A percentile compares a stretch with the other conserved stretches of the same genome.
Evolutionary conservation across 371 early-diverging fungal genomes (phyloP).

Genomic region (Lichtheimia ramosa): DNA sequence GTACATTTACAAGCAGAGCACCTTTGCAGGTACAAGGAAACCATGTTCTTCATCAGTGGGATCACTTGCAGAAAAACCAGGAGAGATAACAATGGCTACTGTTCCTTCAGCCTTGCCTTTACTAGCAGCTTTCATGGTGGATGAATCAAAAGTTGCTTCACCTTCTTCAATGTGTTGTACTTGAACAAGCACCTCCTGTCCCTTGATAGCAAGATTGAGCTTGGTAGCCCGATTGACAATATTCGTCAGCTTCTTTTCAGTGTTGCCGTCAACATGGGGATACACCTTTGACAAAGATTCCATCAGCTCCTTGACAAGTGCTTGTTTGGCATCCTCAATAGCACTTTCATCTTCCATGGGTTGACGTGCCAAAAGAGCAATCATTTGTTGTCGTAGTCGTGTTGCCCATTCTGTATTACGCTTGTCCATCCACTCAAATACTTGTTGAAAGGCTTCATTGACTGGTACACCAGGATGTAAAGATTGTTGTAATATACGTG

Average conservation of each 20-base stretch:
- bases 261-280: slow-evolving; percentile 2
- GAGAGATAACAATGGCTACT: slow-evolving; percentile 17
- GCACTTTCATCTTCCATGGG: slow-evolving; percentile 13
- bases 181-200: slow-evolving; percentile 22
- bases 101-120: slow-evolving; percentile 25
- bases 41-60: slow-evolving; percentile 20
- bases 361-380: slow-evolving; percentile 27
- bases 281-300: slow-evolving; percentile 25
- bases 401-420: slow-evolving; percentile 35
- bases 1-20: slow-evolving; percentile 7
- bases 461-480: slow-evolving; percentile 35
- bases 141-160: slow-evolving; percentile 10
- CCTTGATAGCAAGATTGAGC: slow-evolving; percentile 33
- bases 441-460: slow-evolving; percentile 27
- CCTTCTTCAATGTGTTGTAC: slow-evolving; percentile 10
- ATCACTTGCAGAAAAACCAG: slow-evolving; percentile 29
- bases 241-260: slow-evolving; percentile 34
- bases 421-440: slow-evolving; percentile 29
- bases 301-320: slow-evolving; percentile 12
- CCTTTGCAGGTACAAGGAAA: slow-evolving; percentile 19
- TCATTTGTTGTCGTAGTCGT: slow-evolving; percentile 40
- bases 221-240: slow-evolving; percentile 23
- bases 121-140: slow-evolving; percentile 24
- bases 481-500: slow-evolving; percentile 21
- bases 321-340: slow-evolving; percentile 19